Conservation (phyloP, 1,284 basidiomycete genomes). For the Naganishia liquefaciens region DNA sequence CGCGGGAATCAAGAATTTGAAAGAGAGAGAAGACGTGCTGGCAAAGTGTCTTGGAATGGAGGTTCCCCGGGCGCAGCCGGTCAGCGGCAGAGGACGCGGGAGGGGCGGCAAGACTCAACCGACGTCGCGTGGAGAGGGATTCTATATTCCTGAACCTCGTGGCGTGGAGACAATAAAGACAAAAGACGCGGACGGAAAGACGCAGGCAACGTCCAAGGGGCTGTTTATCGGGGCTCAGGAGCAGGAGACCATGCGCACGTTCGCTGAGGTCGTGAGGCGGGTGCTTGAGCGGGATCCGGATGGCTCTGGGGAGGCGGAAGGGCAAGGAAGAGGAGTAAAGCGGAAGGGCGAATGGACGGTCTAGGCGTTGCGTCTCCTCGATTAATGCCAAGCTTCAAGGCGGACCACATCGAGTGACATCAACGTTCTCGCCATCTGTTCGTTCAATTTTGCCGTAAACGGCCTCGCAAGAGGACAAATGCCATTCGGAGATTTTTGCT, state of each 20-base stretch:
- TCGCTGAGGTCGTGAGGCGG: conserved; percentile 14
- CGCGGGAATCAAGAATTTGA: conserved; percentile 8
- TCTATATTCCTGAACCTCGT: conserved; percentile 1
- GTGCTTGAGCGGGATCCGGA: conserved; percentile 6
- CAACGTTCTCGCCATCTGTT: too few relatives aligned
- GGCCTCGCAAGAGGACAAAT: too few relatives aligned
- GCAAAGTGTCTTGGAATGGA: conserved; percentile 19
- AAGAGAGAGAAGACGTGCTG: conserved; percentile 2
- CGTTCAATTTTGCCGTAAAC: too few relatives aligned
- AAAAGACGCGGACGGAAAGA: conserved; percentile 20
- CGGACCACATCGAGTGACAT: too few relatives aligned
- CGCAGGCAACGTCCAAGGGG: conserved; percentile 35
- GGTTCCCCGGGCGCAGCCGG: conserved; percentile 15
- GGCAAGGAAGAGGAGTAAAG: conserved; percentile 9
- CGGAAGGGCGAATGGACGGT: conserved; percentile 15
- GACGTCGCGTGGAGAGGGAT: not conserved
- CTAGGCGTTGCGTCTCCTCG: not conserved
- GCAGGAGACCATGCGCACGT: conserved; percentile 16
- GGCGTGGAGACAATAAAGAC: not conserved
- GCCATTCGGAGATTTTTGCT: too few relatives aligned
- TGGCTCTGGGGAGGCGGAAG: not conserved
- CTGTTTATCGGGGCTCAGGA: conserved; percentile 16
- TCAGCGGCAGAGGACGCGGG: not conserved
- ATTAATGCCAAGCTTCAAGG: too few relatives aligned
- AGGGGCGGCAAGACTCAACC: not conserved